phyloP scores from a whole-genome alignment of 768 basidiomycete species.

The Rhodocollybia butyracea region DNA sequence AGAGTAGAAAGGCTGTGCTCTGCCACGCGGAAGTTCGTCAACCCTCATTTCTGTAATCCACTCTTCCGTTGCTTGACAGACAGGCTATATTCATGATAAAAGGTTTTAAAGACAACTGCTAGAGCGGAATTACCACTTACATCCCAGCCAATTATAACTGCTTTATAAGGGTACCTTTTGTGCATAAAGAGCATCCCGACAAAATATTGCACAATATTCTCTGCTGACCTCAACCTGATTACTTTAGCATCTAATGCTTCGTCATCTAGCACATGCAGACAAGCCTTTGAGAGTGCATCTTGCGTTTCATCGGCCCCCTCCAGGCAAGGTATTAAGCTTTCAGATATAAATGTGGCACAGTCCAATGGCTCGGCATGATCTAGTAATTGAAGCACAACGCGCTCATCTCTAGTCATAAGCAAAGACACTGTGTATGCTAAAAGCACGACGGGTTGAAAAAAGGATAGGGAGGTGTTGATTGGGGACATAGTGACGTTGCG shows the following conservation, averaged over 20 bases:
- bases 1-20: slow-evolving; percentile 50
- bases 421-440: slow-evolving; percentile 34
- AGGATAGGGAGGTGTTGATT: background rate
- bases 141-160: slow-evolving; percentile 49
- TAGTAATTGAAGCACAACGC: slow-evolving; percentile 28
- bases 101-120: background rate
- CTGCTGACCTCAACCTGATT: slow-evolving; percentile 18
- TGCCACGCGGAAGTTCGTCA: slow-evolving; percentile 33
- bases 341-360: slow-evolving; percentile 36
- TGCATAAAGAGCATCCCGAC: slow-evolving; percentile 50
- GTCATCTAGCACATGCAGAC: slow-evolving; percentile 24
- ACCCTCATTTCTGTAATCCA: slow-evolving; percentile 46
- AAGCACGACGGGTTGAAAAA: slow-evolving; percentile 29
- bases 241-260: slow-evolving; percentile 26
- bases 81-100: slow-evolving; percentile 16
- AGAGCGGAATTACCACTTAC: too few species aligned
- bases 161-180: slow-evolving; percentile 34
- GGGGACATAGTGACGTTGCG: slow-evolving; percentile 22
- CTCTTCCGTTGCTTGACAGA: slow-evolving; percentile 35
- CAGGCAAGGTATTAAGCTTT: slow-evolving; percentile 33
- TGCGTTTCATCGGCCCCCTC: slow-evolving; percentile 8
- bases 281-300: slow-evolving; percentile 16
- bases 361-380: slow-evolving; percentile 37
- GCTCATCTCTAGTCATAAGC: slow-evolving; percentile 29
- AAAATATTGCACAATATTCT: slow-evolving; percentile 32